Percentiles rank a stretch among this genome's conserved stretches.
Conservation (phyloP, 805 yeast species). For the Suhomyces sp. region DNA sequence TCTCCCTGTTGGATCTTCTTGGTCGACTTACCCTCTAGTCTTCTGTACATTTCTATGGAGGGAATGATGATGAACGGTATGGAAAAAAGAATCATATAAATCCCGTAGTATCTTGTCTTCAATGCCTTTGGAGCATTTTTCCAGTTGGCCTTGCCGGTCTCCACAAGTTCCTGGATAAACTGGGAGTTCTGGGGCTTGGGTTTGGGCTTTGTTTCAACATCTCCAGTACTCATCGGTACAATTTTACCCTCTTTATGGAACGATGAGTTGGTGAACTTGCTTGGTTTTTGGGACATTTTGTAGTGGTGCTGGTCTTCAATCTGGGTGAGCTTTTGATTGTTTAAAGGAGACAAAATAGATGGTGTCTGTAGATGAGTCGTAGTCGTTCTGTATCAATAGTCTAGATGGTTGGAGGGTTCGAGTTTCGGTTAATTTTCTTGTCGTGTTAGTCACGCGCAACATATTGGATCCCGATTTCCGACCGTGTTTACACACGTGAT, state of each 20-base stretch:
- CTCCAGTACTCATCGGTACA: slow-evolving; percentile 9
- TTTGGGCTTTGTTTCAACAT: slow-evolving; percentile 10
- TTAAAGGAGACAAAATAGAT: too few species aligned
- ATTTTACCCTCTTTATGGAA: slow-evolving; percentile 29
- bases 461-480: too few species aligned
- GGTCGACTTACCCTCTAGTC: slow-evolving; percentile 41
- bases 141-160: slow-evolving; percentile 45
- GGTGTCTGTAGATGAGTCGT: too few species aligned
- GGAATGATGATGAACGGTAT: slow-evolving; percentile 37
- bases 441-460: too few species aligned
- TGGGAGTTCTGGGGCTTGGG: slow-evolving; percentile 23
- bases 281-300: too few species aligned
- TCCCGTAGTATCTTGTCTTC: slow-evolving; percentile 36
- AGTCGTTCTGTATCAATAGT: too few species aligned
- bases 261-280: slow-evolving; percentile 28
- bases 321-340: too few species aligned
- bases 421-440: too few species aligned
- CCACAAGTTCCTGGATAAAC: slow-evolving; percentile 35
- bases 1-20: slow-evolving; percentile 43
- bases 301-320: too few species aligned
- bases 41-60: slow-evolving; percentile 32
- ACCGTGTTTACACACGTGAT: too few species aligned
- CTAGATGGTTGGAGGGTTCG: too few species aligned
- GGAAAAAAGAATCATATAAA: slow-evolving; percentile 36
- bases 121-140: slow-evolving; percentile 42